Conservation (phyloP, 2,329 filamentous ascomycete species). For the Pestalotiopsis sp. region DNA sequence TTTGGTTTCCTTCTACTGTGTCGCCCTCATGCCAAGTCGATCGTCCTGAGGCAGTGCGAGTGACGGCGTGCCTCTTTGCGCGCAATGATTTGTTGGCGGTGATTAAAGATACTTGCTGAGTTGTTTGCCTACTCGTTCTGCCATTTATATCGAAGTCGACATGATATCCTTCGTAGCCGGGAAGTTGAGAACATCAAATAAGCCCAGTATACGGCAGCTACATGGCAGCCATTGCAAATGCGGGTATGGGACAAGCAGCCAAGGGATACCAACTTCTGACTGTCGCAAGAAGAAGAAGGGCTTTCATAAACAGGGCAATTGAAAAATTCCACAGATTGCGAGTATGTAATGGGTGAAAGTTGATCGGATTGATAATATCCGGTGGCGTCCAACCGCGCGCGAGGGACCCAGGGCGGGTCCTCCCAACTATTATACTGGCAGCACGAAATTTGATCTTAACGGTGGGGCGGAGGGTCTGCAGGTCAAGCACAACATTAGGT, state of each 20-base stretch:
- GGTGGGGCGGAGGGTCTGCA: constrained; percentile 21
- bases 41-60: background rate
- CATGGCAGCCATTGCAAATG: background rate
- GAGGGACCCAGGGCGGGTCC: background rate
- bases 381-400: constrained; percentile 11
- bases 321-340: background rate
- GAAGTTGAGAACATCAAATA: background rate
- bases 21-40: background rate
- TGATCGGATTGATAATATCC: background rate
- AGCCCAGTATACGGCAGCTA: background rate
- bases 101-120: background rate
- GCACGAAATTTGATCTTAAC: constrained; percentile 16
- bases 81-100: background rate
- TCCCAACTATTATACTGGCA: background rate
- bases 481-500: constrained; percentile 18
- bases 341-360: background rate
- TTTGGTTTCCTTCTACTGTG: background rate
- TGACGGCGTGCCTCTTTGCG: background rate
- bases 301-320: background rate
- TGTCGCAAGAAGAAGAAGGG: background rate
- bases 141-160: background rate
- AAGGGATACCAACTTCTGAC: background rate
- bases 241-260: background rate
- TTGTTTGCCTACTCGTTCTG: background rate
- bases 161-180: background rate